A percentile compares a stretch with the other conserved stretches of the same genome.
Conservation (phyloP, 352 stramenopile genomes). For the Phytophthora fragariaefolia region DNA sequence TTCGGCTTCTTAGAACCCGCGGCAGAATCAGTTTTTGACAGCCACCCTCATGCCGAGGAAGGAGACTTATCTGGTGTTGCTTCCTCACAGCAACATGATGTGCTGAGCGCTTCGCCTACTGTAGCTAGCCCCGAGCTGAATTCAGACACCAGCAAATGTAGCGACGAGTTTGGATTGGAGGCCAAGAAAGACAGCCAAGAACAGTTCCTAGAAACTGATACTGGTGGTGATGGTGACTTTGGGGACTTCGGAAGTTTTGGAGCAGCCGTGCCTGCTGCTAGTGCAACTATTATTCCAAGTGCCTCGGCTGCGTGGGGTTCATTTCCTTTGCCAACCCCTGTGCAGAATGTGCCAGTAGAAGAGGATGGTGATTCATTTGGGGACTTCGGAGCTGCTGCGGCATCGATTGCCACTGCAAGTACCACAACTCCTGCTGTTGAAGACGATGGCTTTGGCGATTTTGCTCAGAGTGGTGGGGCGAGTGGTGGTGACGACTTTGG, state of each 20-base stretch:
- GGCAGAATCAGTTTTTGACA: not conserved
- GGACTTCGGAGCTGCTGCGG: conserved; percentile 13
- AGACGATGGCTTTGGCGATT: conserved; percentile 23
- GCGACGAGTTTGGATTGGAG: conserved; percentile 5
- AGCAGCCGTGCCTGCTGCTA: conserved; percentile 4
- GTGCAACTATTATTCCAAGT: conserved; percentile 5
- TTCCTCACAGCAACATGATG: not conserved
- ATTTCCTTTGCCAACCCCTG: conserved; percentile 10
- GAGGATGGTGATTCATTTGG: conserved; percentile 20
- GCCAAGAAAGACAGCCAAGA: not conserved
- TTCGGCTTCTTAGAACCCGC: conserved; percentile 3
- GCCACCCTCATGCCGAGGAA: not conserved
- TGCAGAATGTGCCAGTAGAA: conserved; percentile 18
- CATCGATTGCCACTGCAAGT: not conserved
- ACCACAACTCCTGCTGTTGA: conserved; percentile 2
- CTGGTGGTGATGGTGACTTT: conserved; percentile 50
- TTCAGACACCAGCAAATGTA: not conserved
- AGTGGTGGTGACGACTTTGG: conserved; percentile 41
- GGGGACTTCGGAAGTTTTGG: conserved; percentile 30
- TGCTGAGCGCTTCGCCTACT: conserved; percentile 1
- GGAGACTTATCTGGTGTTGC: conserved; percentile 6
- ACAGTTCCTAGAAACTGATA: conserved; percentile 8
- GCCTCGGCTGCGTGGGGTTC: conserved; percentile 19
- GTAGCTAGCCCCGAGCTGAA: not conserved
- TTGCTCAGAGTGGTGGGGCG: conserved; percentile 15